Conservation (phyloP, 192 early-diverging fungal genomes). For the Coemansia erecta region DNA sequence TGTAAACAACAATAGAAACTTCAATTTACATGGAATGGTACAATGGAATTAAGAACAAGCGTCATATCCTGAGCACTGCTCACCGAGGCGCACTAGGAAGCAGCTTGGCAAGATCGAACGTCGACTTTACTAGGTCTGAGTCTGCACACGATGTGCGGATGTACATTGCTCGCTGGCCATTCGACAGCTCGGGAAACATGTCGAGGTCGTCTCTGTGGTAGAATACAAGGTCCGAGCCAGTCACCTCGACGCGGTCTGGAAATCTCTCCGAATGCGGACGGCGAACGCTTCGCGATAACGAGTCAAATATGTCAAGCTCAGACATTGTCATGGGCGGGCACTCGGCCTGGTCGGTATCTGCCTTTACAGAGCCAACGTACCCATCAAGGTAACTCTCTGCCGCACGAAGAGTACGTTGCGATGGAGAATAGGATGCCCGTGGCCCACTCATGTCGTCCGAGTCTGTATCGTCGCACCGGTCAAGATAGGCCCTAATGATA, state of each 20-base stretch:
- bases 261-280: slow-evolving; percentile 35
- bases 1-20: slow-evolving; percentile 5
- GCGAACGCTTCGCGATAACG: slow-evolving; percentile 6
- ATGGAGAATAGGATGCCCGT: slow-evolving; percentile 20
- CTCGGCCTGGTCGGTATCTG: neutral
- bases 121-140: slow-evolving; percentile 39
- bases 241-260: slow-evolving; percentile 10
- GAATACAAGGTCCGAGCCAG: slow-evolving; percentile 3
- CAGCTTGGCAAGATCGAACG: slow-evolving; percentile 48
- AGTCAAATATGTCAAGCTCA: slow-evolving; percentile 16
- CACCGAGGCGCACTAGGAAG: slow-evolving; percentile 38
- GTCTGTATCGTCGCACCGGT: neutral
- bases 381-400: slow-evolving; percentile 1
- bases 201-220: slow-evolving; percentile 3
- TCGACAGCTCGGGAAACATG: neutral
- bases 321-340: neutral
- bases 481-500: neutral
- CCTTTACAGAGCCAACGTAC: neutral
- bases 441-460: neutral
- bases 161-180: slow-evolving; percentile 36
- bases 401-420: slow-evolving; percentile 18
- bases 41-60: neutral
- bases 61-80: neutral
- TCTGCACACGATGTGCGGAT: slow-evolving; percentile 46
- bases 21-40: neutral